Conservation (phyloP, 495 filamentous ascomycete genomes). For the Peziza echinospora region DNA sequence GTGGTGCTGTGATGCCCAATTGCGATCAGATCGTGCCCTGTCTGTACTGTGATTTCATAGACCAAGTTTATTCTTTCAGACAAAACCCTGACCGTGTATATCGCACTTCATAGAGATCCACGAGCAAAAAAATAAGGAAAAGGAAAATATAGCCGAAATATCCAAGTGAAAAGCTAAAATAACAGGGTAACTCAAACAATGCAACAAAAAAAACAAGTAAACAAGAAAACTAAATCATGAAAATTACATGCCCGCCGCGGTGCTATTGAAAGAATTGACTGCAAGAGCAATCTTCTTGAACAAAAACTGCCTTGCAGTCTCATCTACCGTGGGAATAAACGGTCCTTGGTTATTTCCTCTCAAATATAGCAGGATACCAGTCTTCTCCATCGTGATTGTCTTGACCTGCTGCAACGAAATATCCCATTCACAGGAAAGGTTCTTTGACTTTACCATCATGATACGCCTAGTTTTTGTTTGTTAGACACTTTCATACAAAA, state of each 20-base stretch:
- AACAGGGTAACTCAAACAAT: too few species aligned
- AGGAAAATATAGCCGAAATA: too few species aligned
- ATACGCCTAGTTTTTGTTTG: constrained; percentile 34
- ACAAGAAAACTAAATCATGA: too few species aligned
- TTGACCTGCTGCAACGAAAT: constrained; percentile 87
- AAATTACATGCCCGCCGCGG: constrained; percentile 12
- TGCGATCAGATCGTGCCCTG: too few species aligned
- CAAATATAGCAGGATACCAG: constrained; percentile 69
- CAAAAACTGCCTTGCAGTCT: constrained; percentile 69
- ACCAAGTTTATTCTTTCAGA: too few species aligned
- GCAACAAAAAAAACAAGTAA: too few species aligned
- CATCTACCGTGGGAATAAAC: constrained; percentile 81
- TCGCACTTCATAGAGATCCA: too few species aligned
- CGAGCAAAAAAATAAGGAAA: too few species aligned
- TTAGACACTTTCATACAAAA: constrained; percentile 1
- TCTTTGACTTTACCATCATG: constrained; percentile 69
- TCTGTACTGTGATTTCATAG: too few species aligned
- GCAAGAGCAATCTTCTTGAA: constrained; percentile 29
- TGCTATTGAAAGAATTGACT: constrained; percentile 18
- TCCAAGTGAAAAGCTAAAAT: too few species aligned
- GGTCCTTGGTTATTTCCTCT: constrained; percentile 83
- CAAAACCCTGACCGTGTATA: too few species aligned
- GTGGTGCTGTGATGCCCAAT: too few species aligned
- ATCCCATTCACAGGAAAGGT: constrained; percentile 79
- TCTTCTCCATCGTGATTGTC: constrained; percentile 89